phyloP scores from a whole-genome alignment of 2,329 filamentous ascomycete species.

The Alternaria tenuissima region DNA sequence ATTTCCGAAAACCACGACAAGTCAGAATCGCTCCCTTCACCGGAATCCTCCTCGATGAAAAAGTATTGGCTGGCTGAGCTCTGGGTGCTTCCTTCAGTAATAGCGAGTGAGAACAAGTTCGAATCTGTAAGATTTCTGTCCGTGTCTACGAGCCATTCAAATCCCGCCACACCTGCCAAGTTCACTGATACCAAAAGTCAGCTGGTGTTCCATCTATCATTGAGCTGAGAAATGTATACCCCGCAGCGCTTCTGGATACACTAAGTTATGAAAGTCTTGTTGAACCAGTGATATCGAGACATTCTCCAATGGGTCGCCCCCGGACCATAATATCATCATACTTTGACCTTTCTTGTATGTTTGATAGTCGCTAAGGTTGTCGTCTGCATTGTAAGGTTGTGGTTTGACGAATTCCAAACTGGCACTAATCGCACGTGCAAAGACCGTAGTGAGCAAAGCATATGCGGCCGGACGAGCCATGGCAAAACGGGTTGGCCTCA shows the following conservation, averaged over 20 bases:
- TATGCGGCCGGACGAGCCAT: constrained; percentile 1
- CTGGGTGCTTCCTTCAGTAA: no score
- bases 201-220: not conserved
- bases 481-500: not conserved
- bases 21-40: not conserved
- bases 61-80: constrained; percentile 12
- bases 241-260: not conserved
- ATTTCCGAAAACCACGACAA: not conserved
- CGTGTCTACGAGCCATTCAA: constrained; percentile 13
- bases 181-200: constrained; percentile 1
- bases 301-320: constrained; percentile 1
- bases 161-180: constrained; percentile 2
- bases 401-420: constrained; percentile 13
- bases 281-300: not conserved
- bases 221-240: not conserved
- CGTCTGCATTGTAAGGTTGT: not conserved
- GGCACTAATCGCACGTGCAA: not conserved
- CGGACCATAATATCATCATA: constrained; percentile 5
- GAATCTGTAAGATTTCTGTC: constrained; percentile 13
- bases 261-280: not conserved
- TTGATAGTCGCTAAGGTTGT: not conserved
- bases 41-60: not conserved
- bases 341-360: constrained; percentile 1
- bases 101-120: constrained; percentile 12
- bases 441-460: not conserved